Base-by-base conservation (phyloP, 2,329 filamentous ascomycete species). In the Microsporum canis region DNA sequence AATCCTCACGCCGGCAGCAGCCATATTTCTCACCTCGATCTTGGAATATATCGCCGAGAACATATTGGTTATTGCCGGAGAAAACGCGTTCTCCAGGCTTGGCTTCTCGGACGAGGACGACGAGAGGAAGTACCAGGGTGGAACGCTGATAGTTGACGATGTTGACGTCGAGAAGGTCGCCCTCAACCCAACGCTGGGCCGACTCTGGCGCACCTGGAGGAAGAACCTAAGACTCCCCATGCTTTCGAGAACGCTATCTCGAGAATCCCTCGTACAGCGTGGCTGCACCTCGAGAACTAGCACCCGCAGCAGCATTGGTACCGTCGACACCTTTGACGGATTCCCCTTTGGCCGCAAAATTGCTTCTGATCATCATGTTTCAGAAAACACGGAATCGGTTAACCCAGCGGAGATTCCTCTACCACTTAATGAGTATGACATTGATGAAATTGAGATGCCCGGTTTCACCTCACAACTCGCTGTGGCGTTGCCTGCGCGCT, bases 21-120 rank as follows among this genome's bases (percentile, higher is more conserved):
- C 94, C 62, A 97, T 99, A 65, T 99, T 97, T 75, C 78, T 99
- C 55, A 96, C 94, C 0, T 95, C 92, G 0, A 89, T 99, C 63
- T 79, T 99, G 47, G 94, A 99, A 74, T 94, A 91, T 70, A 85
- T 99, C 74, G 92, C 89, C 36, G 94, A 99, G 74, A 88, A 95
- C 71, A 88, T 90, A 5, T 78, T 99, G 63, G 83, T 91, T n/a
- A 83, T 95, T 43, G 89, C 91, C 14, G 89, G 89, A 12, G 88
- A 95, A 70, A 90, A 89, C 33, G 88, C 94, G 0, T 90, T 73
- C 34, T 14, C 10, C n/a, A 39, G 62, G 43, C 41, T 60, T 17
- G 85, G 70, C 60, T 84, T 89, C 65, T 78, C 86, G 68, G 80
- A 81, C 45, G 59, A 53, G 55, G 45, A 60, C 71, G 62, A 69